Evolutionary conservation across 805 yeast species (phyloP).

Genomic region (Lachancea kluyveri): DNA sequence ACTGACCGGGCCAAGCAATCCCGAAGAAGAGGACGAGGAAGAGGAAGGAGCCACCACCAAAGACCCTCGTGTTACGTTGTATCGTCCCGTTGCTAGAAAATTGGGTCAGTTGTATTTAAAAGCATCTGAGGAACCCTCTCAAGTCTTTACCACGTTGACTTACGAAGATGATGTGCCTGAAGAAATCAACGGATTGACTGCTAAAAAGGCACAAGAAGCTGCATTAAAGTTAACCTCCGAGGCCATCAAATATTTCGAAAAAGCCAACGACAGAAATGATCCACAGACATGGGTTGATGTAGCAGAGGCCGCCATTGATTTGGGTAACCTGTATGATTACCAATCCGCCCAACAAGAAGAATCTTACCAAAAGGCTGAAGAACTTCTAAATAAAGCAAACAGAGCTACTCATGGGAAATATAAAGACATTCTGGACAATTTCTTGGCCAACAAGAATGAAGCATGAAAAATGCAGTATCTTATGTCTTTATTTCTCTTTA

Average conservation of each 20-base stretch:
- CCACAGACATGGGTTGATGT: constrained; percentile 77
- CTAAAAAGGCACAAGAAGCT: constrained; percentile 41
- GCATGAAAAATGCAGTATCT: no score
- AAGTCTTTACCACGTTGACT: constrained; percentile 46
- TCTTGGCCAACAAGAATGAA: no score
- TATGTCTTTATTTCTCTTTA: no score
- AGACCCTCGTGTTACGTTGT: constrained; percentile 20
- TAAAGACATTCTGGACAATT: constrained; percentile 54
- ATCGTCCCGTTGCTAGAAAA: constrained; percentile 39
- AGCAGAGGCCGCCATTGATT: constrained; percentile 78
- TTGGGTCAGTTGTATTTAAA: constrained; percentile 59
- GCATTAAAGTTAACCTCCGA: constrained; percentile 42
- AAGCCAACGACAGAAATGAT: constrained; percentile 62
- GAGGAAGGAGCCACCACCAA: constrained; percentile 15
- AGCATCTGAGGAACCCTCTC: constrained; percentile 58
- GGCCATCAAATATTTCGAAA: constrained; percentile 53
- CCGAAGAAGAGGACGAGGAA: constrained; percentile 11
- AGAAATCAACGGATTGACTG: constrained; percentile 19
- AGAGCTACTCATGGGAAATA: constrained; percentile 74
- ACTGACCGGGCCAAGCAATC: constrained; percentile 5
- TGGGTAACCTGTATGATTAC: constrained; percentile 66
- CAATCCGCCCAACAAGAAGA: constrained; percentile 64
- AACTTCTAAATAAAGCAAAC: constrained; percentile 62
- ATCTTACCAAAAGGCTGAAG: constrained; percentile 64
- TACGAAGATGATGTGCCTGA: constrained; percentile 45